These are phyloP conservation scores for Daedaleopsis sinensis DNA, from an alignment of 768 basidiomycete species.

Conservation along the genomic window DNA sequence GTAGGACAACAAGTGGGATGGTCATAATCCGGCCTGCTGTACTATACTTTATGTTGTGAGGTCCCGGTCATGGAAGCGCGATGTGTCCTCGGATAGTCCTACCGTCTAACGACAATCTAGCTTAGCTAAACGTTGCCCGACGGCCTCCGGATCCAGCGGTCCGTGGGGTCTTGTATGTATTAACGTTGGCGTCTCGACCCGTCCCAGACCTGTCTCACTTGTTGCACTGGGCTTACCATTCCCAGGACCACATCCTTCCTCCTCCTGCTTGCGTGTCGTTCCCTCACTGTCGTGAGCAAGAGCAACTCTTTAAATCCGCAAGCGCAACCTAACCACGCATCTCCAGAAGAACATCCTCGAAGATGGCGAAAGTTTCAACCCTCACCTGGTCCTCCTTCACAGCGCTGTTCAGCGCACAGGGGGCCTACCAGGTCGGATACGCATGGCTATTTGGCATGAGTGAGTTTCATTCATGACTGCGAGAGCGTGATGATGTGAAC, in stretches of 20 bases:
- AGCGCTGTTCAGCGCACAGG: conserved; percentile 30
- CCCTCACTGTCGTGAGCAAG: too few species aligned
- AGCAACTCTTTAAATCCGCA: too few species aligned
- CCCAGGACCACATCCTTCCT: too few species aligned
- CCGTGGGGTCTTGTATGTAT: neutral
- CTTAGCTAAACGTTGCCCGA: neutral
- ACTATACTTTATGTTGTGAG: too few species aligned
- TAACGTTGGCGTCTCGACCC: neutral
- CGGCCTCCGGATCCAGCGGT: neutral
- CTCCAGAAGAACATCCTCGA: neutral
- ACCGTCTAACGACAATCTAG: neutral
- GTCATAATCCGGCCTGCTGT: too few species aligned
- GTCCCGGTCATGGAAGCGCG: too few species aligned
- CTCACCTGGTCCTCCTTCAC: conserved; percentile 23
- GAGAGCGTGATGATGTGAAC: neutral
- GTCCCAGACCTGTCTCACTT: neutral
- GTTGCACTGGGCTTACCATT: neutral
- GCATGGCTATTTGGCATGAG: conserved; percentile 73
- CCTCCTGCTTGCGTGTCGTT: conserved; percentile 11
- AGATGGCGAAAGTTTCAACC: conserved; percentile 22
- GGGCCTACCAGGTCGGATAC: conserved; percentile 58
- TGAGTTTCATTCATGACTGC: conserved; percentile 36
- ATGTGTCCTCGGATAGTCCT: neutral
- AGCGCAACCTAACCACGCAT: neutral
- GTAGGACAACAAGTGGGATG: too few species aligned